Evolutionary conservation across 148 eudicot species (phyloP).

Genomic region (Nyssa sinensis): DNA sequence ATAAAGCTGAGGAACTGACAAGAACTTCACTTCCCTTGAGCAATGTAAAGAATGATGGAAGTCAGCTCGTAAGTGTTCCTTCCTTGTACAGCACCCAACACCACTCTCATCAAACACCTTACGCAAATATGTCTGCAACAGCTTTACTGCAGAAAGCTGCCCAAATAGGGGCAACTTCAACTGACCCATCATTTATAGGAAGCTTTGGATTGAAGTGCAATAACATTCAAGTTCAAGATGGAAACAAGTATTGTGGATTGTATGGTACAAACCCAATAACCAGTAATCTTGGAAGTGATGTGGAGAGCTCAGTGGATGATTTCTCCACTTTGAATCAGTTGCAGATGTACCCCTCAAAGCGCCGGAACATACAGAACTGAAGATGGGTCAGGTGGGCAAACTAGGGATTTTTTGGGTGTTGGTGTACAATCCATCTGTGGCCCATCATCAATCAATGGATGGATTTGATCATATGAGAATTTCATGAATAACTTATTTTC

Average conservation of each 20-base stretch:
- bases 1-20: constrained; percentile 5
- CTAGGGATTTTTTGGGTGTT: constrained; percentile 85
- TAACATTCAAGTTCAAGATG: constrained; percentile 26
- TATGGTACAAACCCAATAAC: constrained; percentile 41
- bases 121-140: constrained; percentile 68
- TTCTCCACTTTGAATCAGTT: constrained; percentile 33
- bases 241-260: constrained; percentile 40
- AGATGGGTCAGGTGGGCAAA: constrained; percentile 51
- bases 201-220: constrained; percentile 36
- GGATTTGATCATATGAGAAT: constrained; percentile 45
- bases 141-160: constrained; percentile 85
- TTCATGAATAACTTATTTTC: not conserved
- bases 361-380: constrained; percentile 41
- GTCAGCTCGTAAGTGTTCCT: constrained; percentile 38
- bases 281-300: constrained; percentile 35
- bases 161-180: constrained; percentile 62
- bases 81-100: constrained; percentile 64
- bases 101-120: constrained; percentile 24
- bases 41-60: constrained; percentile 12
- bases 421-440: constrained; percentile 52
- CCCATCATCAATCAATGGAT: constrained; percentile 63
- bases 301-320: constrained; percentile 42
- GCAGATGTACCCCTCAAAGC: constrained; percentile 46
- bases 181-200: constrained; percentile 38
- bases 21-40: constrained; percentile 13